Evolutionary conservation across 441 rosid species (phyloP).

Genomic region (Hura crepitans): DNA sequence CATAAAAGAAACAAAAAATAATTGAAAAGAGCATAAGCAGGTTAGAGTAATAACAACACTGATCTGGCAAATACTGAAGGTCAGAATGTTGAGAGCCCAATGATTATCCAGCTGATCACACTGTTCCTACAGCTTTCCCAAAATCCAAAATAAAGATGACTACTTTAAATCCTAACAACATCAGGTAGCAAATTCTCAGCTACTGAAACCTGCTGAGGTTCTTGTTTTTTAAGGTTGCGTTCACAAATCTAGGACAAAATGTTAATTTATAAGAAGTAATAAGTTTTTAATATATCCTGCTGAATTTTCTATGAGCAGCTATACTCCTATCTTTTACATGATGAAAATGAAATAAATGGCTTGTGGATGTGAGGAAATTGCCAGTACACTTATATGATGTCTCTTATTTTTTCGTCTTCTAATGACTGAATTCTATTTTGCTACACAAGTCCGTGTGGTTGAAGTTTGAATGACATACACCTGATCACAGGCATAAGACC

Average conservation of each 20-base stretch:
- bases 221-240: neutral
- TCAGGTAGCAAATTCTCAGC: neutral
- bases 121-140: neutral
- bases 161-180: neutral
- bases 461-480: neutral
- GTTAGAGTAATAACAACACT: slow-evolving; percentile 1
- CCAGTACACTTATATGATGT: neutral
- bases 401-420: neutral
- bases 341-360: neutral
- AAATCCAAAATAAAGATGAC: neutral
- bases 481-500: neutral
- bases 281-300: neutral
- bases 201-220: neutral
- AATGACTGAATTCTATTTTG: neutral
- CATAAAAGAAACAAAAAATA: neutral
- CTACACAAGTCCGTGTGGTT: neutral
- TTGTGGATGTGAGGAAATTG: neutral
- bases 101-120: slow-evolving; percentile 1
- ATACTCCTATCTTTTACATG: neutral
- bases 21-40: neutral
- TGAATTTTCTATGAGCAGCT: neutral
- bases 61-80: neutral
- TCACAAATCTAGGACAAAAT: neutral
- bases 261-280: neutral
- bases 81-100: neutral